A percentile compares a stretch with the other conserved stretches of the same genome.
These are phyloP conservation scores for Colletotrichum lindemuthianum DNA, from an alignment of 2,329 filamentous ascomycete species.

Conservation along the genomic window DNA sequence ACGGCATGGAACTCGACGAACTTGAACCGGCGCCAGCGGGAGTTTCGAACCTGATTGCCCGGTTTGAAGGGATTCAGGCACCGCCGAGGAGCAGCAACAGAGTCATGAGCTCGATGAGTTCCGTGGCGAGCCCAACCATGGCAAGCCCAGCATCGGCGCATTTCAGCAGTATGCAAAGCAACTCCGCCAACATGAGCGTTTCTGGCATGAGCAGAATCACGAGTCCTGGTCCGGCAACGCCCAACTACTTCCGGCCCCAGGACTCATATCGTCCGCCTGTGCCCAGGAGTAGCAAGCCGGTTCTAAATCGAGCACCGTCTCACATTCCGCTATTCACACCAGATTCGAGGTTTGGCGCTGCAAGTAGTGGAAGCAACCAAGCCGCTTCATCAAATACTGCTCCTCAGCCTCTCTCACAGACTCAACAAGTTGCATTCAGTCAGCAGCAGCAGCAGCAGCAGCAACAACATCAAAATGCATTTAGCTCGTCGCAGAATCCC, in stretches of 20 bases:
- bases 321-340: slow-evolving; percentile 35
- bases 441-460: slow-evolving; percentile 2
- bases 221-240: slow-evolving; percentile 43
- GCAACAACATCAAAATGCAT: slow-evolving; percentile 5
- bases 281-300: slow-evolving; percentile 51
- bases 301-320: slow-evolving; percentile 40
- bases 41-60: slow-evolving; percentile 51
- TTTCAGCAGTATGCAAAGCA: slow-evolving; percentile 44
- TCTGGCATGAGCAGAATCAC: slow-evolving; percentile 39
- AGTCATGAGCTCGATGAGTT: slow-evolving; percentile 41
- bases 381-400: slow-evolving; percentile 11
- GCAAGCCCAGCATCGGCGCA: slow-evolving; percentile 42
- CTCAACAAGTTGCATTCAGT: slow-evolving; percentile 17
- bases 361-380: slow-evolving; percentile 16
- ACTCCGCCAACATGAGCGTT: slow-evolving; percentile 38
- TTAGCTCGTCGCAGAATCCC: not conserved
- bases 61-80: slow-evolving; percentile 51
- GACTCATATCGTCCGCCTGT: slow-evolving; percentile 44
- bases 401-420: not conserved
- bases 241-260: slow-evolving; percentile 29
- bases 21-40: slow-evolving; percentile 39
- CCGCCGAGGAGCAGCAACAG: slow-evolving; percentile 44
- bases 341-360: slow-evolving; percentile 33
- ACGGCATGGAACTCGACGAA: slow-evolving; percentile 37
- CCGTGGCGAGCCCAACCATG: slow-evolving; percentile 37